These are phyloP conservation scores for Candida frijolesensis DNA, from an alignment of 1,139 yeast genomes.

Conservation along the genomic window DNA sequence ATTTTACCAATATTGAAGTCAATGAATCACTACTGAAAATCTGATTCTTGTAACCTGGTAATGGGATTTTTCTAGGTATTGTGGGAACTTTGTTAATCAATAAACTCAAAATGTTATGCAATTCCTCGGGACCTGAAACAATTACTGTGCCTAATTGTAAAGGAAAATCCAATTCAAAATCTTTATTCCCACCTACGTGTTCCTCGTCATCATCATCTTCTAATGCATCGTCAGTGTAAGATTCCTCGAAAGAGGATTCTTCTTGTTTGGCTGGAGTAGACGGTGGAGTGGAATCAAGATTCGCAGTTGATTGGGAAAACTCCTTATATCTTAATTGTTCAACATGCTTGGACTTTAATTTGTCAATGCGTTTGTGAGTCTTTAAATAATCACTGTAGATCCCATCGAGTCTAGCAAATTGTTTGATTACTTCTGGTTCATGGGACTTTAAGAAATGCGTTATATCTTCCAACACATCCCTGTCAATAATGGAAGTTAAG, in stretches of 20 bases:
- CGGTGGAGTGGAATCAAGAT: background rate
- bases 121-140: conserved; percentile 21
- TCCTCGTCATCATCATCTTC: conserved; percentile 6
- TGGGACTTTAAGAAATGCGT: conserved; percentile 38
- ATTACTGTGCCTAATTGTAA: conserved; percentile 31
- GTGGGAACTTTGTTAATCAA: conserved; percentile 31
- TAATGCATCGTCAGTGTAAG: conserved; percentile 6
- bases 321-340: conserved; percentile 37
- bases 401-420: conserved; percentile 27
- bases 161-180: conserved; percentile 29
- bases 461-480: conserved; percentile 37
- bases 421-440: conserved; percentile 36
- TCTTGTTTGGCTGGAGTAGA: conserved; percentile 5
- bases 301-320: conserved; percentile 19
- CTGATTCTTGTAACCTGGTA: conserved; percentile 46
- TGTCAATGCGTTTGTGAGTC: conserved; percentile 29
- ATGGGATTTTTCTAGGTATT: conserved; percentile 35
- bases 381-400: conserved; percentile 32
- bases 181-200: background rate
- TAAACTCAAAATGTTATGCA: conserved; percentile 26
- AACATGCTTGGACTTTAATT: conserved; percentile 31
- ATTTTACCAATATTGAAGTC: conserved; percentile 30
- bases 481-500: conserved; percentile 40
- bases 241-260: conserved; percentile 8
- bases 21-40: conserved; percentile 44